Percentiles rank a stretch among this genome's conserved stretches.
Evolutionary conservation across 2,329 filamentous ascomycete species (phyloP).

Genomic region (Fusarium redolens): DNA sequence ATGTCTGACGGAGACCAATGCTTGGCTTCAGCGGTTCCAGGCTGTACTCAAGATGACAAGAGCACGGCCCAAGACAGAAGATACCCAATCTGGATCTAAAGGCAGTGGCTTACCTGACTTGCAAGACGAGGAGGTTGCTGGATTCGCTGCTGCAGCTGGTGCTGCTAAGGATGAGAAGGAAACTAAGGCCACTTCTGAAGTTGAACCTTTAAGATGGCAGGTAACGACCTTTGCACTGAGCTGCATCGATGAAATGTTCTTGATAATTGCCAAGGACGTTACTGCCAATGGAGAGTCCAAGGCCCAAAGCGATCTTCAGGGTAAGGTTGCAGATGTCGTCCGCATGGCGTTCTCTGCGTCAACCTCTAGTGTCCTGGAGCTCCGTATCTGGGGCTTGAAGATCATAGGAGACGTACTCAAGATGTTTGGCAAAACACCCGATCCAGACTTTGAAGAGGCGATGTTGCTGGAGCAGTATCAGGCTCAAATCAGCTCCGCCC

Average conservation of each 20-base stretch:
- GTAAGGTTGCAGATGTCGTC: conserved; percentile 89
- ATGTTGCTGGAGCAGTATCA: conserved; percentile 98
- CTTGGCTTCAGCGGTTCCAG: conserved; percentile 93
- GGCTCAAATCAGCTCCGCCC: conserved; percentile 94
- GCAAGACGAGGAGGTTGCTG: conserved; percentile 95
- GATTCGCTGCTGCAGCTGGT: conserved; percentile 83
- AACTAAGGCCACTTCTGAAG: conserved; percentile 65
- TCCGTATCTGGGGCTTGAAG: conserved; percentile 90
- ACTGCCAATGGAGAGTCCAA: conserved; percentile 81
- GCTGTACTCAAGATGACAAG: conserved; percentile 89
- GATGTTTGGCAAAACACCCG: conserved; percentile 94
- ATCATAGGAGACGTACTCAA: conserved; percentile 94
- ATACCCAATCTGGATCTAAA: conserved; percentile 58
- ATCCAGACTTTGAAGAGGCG: conserved; percentile 97
- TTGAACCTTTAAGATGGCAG: conserved; percentile 94
- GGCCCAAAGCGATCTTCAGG: conserved; percentile 82
- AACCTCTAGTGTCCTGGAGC: conserved; percentile 89
- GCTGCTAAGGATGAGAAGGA: conserved; percentile 68
- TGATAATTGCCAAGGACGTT: conserved; percentile 81
- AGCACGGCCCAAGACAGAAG: conserved; percentile 69
- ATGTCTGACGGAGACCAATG: conserved; percentile 78
- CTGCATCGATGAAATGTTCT: conserved; percentile 85
- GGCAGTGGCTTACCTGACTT: conserved; percentile 75
- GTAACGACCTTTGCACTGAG: conserved; percentile 94
- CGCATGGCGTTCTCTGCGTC: conserved; percentile 98